Conservation (phyloP, 2,329 filamentous ascomycete species). For the Aspergillaceae sp. region DNA sequence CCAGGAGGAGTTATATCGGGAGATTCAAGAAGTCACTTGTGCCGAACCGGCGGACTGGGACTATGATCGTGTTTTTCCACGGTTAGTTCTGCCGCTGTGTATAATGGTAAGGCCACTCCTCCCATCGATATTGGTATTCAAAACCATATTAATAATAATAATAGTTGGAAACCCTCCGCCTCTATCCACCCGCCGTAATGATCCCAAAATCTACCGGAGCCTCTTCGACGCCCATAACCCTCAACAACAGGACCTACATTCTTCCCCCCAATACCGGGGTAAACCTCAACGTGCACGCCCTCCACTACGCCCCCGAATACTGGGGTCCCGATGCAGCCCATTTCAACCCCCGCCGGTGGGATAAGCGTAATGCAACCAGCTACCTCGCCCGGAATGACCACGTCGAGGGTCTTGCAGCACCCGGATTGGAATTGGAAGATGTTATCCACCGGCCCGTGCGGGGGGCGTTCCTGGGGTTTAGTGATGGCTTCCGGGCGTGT, state of each 20-base stretch:
- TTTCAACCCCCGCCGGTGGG: conserved; percentile 15
- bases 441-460: conserved; percentile 12
- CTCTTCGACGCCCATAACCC: conserved; percentile 5
- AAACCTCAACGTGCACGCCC: conserved; percentile 8
- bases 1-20: conserved; percentile 40
- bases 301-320: conserved; percentile 16
- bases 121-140: neutral
- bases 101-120: conserved; percentile 12
- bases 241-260: conserved; percentile 6
- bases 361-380: conserved; percentile 11
- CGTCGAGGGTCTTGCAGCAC: conserved; percentile 6
- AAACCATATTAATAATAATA: neutral
- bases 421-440: conserved; percentile 12
- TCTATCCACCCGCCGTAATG: conserved; percentile 29
- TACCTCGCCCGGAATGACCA: conserved; percentile 12
- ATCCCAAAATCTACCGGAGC: conserved; percentile 22
- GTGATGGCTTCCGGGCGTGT: conserved; percentile 14
- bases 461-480: conserved; percentile 16
- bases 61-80: conserved; percentile 32
- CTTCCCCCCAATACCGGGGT: conserved; percentile 10
- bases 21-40: conserved; percentile 23
- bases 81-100: conserved; percentile 20
- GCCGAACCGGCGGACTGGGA: conserved; percentile 22
- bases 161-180: conserved; percentile 39
- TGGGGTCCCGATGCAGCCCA: conserved; percentile 11